Conservation (phyloP, 352 stramenopile species). For the Pythium phragmiticola region DNA sequence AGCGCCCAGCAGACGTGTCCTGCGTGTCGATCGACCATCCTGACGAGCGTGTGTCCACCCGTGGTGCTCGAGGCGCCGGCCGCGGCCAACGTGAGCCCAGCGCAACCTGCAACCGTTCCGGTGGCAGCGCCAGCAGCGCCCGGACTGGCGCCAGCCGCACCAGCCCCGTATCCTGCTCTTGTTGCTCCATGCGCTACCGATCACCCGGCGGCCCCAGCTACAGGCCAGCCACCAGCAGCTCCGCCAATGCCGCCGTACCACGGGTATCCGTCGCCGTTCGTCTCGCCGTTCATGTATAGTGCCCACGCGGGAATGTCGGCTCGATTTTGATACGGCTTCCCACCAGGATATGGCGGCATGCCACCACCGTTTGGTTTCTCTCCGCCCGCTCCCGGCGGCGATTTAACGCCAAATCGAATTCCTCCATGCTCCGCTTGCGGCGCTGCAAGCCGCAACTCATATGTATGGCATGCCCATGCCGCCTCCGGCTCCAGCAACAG, state of each 20-base stretch:
- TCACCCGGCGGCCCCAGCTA: neutral
- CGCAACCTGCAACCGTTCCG: conserved; percentile 19
- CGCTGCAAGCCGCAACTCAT: conserved; percentile 28
- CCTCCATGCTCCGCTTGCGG: conserved; percentile 28
- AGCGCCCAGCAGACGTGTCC: conserved; percentile 97
- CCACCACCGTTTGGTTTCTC: conserved; percentile 36
- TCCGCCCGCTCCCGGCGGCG: conserved; percentile 7
- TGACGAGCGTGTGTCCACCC: conserved; percentile 50
- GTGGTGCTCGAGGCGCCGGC: conserved; percentile 35
- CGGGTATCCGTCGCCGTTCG: conserved; percentile 49
- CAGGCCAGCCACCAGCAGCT: conserved; percentile 1
- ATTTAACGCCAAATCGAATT: conserved; percentile 33
- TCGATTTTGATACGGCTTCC: conserved; percentile 56
- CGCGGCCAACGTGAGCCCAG: conserved; percentile 26
- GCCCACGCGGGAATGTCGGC: conserved; percentile 29
- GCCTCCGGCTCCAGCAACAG: neutral
- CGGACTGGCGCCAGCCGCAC: neutral
- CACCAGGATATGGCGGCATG: conserved; percentile 55
- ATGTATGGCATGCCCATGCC: conserved; percentile 23
- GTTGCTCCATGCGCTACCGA: neutral
- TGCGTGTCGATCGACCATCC: conserved; percentile 96
- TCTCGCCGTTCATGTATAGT: conserved; percentile 61
- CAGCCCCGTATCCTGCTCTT: neutral
- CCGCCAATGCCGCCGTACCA: conserved; percentile 29
- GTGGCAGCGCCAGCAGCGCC: neutral